These are phyloP conservation scores for Daedaleopsis sinensis DNA, from an alignment of 768 basidiomycete species.

Conservation along the genomic window DNA sequence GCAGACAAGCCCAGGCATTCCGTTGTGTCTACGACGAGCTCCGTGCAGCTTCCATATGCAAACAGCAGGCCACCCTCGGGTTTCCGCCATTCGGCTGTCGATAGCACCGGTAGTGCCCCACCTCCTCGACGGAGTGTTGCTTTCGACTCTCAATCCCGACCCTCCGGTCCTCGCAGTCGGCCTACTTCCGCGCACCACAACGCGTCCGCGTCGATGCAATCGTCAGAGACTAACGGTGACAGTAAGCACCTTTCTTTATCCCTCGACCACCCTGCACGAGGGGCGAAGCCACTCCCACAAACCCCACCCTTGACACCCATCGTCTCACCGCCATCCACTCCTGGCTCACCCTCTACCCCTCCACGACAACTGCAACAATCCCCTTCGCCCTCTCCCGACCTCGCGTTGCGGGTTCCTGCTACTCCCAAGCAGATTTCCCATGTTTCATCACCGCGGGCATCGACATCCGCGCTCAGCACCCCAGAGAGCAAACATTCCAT, in stretches of 20 bases:
- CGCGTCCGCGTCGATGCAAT: slow-evolving; percentile 9
- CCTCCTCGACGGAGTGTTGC: slow-evolving; percentile 17
- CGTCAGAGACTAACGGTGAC: background rate
- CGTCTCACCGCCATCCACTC: slow-evolving; percentile 16
- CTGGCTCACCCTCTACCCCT: slow-evolving; percentile 11
- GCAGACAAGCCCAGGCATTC: slow-evolving; percentile 27
- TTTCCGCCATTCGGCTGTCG: slow-evolving; percentile 15
- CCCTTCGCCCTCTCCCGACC: slow-evolving; percentile 21
- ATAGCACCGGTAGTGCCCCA: slow-evolving; percentile 19
- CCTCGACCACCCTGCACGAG: slow-evolving; percentile 9
- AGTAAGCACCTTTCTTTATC: slow-evolving; percentile 6
- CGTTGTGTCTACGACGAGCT: slow-evolving; percentile 28
- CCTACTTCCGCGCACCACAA: slow-evolving; percentile 12
- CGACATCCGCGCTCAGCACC: slow-evolving; percentile 37
- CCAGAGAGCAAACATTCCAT: slow-evolving; percentile 55
- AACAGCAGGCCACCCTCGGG: slow-evolving; percentile 28
- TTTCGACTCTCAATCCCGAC: slow-evolving; percentile 14
- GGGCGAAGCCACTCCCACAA: slow-evolving; percentile 10
- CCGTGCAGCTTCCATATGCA: slow-evolving; percentile 30
- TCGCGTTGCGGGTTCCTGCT: slow-evolving; percentile 18
- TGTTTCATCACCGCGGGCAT: slow-evolving; percentile 37
- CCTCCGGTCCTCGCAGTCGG: slow-evolving; percentile 18
- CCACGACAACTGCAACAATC: slow-evolving; percentile 8
- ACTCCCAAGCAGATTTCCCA: slow-evolving; percentile 20
- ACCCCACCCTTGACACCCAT: slow-evolving; percentile 14